Base-by-base conservation (phyloP, 164 flowering plant genomes). In the Liriodendron chinense region DNA sequence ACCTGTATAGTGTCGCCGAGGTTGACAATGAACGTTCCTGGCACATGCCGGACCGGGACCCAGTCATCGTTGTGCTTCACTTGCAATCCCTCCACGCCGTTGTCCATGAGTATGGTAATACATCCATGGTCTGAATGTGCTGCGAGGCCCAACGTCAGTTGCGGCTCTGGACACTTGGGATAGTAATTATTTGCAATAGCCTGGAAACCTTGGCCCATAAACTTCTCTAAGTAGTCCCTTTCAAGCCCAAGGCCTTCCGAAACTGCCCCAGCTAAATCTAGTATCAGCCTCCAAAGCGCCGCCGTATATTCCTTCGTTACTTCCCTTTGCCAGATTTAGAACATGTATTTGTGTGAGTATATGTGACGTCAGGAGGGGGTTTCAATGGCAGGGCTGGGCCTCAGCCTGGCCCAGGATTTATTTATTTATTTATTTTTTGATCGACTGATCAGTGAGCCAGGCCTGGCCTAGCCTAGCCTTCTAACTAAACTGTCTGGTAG, bases 41-140 rank as follows among this genome's bases (percentile, higher is more conserved):
- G 77, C 9, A 73, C 50, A 34, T 70, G 74, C 1, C 23, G 59
- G 21, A 78, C 75, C 21, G 72, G 65, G 53, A 76, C 24, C 81
- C 81, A 78, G 16, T n/a, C 23, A 8, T 67, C 75, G 6, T 73
- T 25, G 70, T 70, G 67, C 47, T 67, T 76, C 16, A 81, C 74
- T 71, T 78, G 81, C 47, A 81, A 64, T 2, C 84, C 84, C 3
- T 76, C 72, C 7, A 81, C 84, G 12, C 59, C 81, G 59, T 81
- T 81, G 23, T 81, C 73, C 72, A 76, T 65, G 14, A 81, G 61
- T 21, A 81, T 69, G 34, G 83, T 81, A 10, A 81, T 53, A 21
- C 65, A 81, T 23, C 83, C 83, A 53, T 81, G 81, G 70, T 81
- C 83, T 1, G 81, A 81, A 59, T 81, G 83, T 18, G 76, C 79